A percentile compares a stretch with the other conserved stretches of the same genome.
phyloP scores from a whole-genome alignment of 2,329 filamentous ascomycete species.

The Aaosphaeria pasadenensis region DNA sequence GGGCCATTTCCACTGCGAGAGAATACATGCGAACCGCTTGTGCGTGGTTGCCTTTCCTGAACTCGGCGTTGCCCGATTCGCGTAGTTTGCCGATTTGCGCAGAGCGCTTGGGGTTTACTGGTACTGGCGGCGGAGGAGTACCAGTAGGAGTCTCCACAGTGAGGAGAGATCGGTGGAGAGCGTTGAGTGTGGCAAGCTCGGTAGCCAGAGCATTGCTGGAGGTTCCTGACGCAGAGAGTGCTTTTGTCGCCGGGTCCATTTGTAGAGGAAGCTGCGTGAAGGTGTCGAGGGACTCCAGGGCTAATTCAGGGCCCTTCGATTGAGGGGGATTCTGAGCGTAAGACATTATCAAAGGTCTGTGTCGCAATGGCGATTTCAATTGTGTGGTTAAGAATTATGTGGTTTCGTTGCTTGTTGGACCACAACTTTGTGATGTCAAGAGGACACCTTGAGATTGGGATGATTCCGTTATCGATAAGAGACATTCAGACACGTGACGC shows the following conservation, averaged over 20 bases:
- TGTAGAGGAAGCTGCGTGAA: conserved; percentile 81
- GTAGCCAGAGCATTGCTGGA: conserved; percentile 30
- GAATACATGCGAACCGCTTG: conserved; percentile 81
- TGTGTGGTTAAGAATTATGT: too few species aligned
- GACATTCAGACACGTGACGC: too few species aligned
- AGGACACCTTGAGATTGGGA: too few species aligned
- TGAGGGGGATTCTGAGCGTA: too few species aligned
- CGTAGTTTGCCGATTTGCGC: conserved; percentile 87
- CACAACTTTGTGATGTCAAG: too few species aligned
- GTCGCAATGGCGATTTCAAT: too few species aligned
- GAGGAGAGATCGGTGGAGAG: conserved; percentile 72
- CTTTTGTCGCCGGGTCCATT: conserved; percentile 79
- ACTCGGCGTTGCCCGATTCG: conserved; percentile 79
- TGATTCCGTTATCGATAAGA: too few species aligned
- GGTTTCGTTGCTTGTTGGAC: too few species aligned
- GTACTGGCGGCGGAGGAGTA: conserved; percentile 80
- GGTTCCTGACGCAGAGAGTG: conserved; percentile 54
- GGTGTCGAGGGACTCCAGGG: conserved; percentile 51
- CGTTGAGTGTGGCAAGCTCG: conserved; percentile 69
- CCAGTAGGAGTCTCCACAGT: conserved; percentile 59
- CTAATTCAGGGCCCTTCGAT: neutral
- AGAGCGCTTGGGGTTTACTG: conserved; percentile 87
- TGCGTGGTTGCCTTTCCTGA: conserved; percentile 70
- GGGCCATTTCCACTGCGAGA: conserved; percentile 86
- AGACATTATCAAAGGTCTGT: too few species aligned